Percentiles rank a stretch among this genome's conserved stretches.
Conservation (phyloP, 1,139 yeast species). For the Debaryomyces subglobosus region DNA sequence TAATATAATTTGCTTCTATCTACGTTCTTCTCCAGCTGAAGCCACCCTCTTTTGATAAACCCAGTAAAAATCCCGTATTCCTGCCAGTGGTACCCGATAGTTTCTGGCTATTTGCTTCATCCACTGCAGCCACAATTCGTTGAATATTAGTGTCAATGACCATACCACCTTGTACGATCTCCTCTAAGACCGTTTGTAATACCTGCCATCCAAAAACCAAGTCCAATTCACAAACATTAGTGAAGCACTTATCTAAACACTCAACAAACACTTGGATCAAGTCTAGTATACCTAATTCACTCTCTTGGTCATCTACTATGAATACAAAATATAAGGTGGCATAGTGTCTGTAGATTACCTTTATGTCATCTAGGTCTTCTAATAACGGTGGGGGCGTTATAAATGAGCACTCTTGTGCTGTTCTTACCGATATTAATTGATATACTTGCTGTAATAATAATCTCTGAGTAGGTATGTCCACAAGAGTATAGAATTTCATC, state of each 20-base stretch:
- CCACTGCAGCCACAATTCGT: conserved; percentile 82
- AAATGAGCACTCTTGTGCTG: conserved; percentile 77
- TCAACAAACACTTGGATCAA: conserved; percentile 96
- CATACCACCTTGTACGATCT: conserved; percentile 97
- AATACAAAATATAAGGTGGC: conserved; percentile 95
- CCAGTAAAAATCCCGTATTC: conserved; percentile 42
- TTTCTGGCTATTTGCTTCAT: conserved; percentile 58
- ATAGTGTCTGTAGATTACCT: conserved; percentile 90
- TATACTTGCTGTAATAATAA: conserved; percentile 74
- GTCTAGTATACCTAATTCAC: conserved; percentile 91
- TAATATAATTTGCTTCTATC: conserved; percentile 7
- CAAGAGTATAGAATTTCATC: conserved; percentile 90
- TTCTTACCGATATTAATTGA: conserved; percentile 66
- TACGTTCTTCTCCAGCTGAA: conserved; percentile 40
- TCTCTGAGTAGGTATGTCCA: conserved; percentile 76
- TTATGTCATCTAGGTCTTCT: conserved; percentile 74
- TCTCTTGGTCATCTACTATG: conserved; percentile 93
- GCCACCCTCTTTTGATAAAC: conserved; percentile 49
- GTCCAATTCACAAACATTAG: conserved; percentile 93
- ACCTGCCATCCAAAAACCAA: conserved; percentile 98
- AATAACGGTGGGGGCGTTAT: conserved; percentile 78
- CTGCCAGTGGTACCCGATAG: conserved; percentile 14
- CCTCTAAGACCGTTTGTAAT: conserved; percentile 86
- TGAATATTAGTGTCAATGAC: conserved; percentile 92
- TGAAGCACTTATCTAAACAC: conserved; percentile 87